Conservation (phyloP, 345 rosid genomes). For the Citrus hindsii region DNA sequence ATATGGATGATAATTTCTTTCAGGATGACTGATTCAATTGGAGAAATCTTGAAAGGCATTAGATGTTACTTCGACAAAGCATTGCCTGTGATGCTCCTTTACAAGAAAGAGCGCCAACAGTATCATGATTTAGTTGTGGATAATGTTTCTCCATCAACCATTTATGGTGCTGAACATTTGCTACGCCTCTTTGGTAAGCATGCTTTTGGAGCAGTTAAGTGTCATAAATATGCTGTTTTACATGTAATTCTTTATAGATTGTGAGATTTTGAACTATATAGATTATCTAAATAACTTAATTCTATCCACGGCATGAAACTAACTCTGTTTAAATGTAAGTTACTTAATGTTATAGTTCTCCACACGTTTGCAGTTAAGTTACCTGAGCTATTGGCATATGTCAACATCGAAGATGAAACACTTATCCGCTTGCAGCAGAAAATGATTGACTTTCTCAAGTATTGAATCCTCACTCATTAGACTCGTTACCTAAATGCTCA, state of each 20-base stretch:
- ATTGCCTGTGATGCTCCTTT: constrained; percentile 75
- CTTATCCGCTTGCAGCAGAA: constrained; percentile 74
- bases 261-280: background rate
- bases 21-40: constrained; percentile 62
- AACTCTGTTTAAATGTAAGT: background rate
- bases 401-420: constrained; percentile 89
- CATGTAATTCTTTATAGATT: background rate
- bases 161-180: constrained; percentile 82
- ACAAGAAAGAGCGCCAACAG: constrained; percentile 82
- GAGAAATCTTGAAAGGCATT: constrained; percentile 73
- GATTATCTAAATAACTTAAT: background rate
- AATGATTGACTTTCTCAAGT: constrained; percentile 86
- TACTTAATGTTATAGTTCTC: background rate
- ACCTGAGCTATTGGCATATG: constrained; percentile 84
- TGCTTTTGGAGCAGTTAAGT: background rate
- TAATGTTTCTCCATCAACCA: constrained; percentile 60
- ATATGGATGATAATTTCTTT: constrained; percentile 13
- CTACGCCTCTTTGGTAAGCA: constrained; percentile 73
- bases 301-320: background rate
- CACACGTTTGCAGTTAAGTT: constrained; percentile 64
- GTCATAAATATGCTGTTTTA: background rate
- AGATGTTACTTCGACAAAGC: constrained; percentile 84
- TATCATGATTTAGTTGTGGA: constrained; percentile 47
- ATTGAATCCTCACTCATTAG: constrained; percentile 1
- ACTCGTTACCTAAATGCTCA: background rate